Percentiles rank a stretch among this genome's conserved stretches.
Conservation (phyloP, 2,329 filamentous ascomycete genomes). For the Tolypocladium amazonense region DNA sequence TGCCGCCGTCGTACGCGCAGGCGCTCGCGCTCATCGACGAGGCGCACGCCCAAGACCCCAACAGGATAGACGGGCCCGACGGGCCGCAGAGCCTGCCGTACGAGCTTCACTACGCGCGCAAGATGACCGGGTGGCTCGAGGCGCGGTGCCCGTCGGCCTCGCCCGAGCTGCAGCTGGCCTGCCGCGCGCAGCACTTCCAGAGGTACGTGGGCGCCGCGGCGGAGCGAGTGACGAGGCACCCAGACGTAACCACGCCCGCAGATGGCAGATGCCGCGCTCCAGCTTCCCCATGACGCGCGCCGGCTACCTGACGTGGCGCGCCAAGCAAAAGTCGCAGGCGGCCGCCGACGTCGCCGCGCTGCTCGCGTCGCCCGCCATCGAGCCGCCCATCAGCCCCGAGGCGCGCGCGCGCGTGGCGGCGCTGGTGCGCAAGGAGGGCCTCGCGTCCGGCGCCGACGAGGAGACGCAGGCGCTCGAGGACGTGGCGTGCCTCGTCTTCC, state of each 20-base stretch:
- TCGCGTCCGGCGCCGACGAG: slow-evolving; percentile 33
- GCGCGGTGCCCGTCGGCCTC: slow-evolving; percentile 51
- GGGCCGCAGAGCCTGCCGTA: slow-evolving; percentile 46
- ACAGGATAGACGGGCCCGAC: slow-evolving; percentile 27
- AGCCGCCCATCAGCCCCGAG: slow-evolving; percentile 27
- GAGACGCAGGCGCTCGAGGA: slow-evolving; percentile 74
- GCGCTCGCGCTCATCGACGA: slow-evolving; percentile 63
- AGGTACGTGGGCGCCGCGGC: slow-evolving; percentile 29
- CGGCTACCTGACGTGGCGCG: slow-evolving; percentile 74
- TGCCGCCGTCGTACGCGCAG: slow-evolving; percentile 29
- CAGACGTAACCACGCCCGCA: slow-evolving; percentile 14
- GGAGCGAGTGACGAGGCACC: too few relatives aligned
- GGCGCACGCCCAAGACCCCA: slow-evolving; percentile 34
- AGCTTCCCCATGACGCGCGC: slow-evolving; percentile 63
- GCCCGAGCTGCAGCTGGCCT: slow-evolving; percentile 60
- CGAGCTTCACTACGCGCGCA: slow-evolving; percentile 71
- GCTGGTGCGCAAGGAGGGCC: slow-evolving; percentile 70
- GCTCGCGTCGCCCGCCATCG: slow-evolving; percentile 24
- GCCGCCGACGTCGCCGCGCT: slow-evolving; percentile 45
- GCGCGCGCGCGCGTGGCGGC: slow-evolving; percentile 53
- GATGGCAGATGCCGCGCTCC: slow-evolving; percentile 69
- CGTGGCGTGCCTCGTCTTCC: slow-evolving; percentile 76
- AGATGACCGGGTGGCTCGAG: slow-evolving; percentile 67
- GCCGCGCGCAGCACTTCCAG: slow-evolving; percentile 75
- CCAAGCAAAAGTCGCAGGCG: slow-evolving; percentile 59